These are phyloP conservation scores for Fusarium anguioides DNA, from an alignment of 2,329 filamentous ascomycete species.

Conservation along the genomic window DNA sequence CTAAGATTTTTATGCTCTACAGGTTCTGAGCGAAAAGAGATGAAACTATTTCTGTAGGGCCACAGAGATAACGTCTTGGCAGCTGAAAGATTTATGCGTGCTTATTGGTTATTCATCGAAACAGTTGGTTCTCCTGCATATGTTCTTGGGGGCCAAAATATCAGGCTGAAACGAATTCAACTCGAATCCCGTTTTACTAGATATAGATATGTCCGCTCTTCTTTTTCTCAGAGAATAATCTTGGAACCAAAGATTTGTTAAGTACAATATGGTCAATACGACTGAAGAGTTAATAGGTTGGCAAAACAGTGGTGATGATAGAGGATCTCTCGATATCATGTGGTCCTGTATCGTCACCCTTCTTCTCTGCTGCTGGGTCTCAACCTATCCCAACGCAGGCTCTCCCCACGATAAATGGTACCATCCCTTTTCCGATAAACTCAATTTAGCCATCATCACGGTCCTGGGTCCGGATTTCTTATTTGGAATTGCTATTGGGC, in stretches of 20 bases:
- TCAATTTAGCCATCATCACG: conserved; percentile 50
- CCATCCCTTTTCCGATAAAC: conserved; percentile 47
- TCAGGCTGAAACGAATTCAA: background rate
- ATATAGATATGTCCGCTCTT: background rate
- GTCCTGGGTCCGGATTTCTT: conserved; percentile 53
- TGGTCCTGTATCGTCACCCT: conserved; percentile 53
- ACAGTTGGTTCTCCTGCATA: background rate
- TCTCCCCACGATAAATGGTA: conserved; percentile 47
- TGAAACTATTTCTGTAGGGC: too few species aligned
- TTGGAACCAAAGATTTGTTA: too few species aligned
- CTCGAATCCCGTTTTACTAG: background rate
- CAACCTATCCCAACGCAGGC: conserved; percentile 52
- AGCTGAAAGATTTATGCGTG: background rate
- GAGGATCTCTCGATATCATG: conserved; percentile 56
- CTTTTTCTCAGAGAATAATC: too few species aligned
- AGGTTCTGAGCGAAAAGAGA: too few species aligned
- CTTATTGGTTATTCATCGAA: background rate
- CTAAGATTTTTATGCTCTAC: too few species aligned
- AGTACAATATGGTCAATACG: too few species aligned
- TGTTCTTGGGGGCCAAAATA: background rate
- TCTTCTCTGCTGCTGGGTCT: conserved; percentile 55
- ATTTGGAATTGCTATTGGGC: conserved; percentile 50
- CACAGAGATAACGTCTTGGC: background rate
- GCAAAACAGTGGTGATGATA: conserved; percentile 41
- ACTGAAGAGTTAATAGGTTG: background rate